phyloP scores from a whole-genome alignment of 352 stramenopile species.

The Globisporangium barbulae region DNA sequence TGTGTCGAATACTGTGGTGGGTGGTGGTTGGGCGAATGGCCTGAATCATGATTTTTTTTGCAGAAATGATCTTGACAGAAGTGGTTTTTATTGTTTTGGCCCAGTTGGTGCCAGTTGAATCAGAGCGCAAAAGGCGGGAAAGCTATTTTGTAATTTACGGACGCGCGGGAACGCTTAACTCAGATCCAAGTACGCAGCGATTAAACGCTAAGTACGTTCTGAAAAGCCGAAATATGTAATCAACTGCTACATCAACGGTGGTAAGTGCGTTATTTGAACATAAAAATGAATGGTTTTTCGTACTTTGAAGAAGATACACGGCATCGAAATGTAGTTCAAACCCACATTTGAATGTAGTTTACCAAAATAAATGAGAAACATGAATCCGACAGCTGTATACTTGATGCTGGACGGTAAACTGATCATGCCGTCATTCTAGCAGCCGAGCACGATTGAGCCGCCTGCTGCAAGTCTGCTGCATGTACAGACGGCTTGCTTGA shows the following conservation, averaged over 20 bases:
- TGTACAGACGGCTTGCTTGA: too few relatives aligned
- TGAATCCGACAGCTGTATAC: slow-evolving; percentile 1
- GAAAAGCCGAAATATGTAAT: too few relatives aligned
- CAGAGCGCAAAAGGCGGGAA: neutral
- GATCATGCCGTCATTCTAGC: too few relatives aligned
- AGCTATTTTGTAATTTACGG: neutral
- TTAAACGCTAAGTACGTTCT: neutral
- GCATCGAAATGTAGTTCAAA: neutral
- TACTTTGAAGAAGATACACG: neutral
- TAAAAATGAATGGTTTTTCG: neutral
- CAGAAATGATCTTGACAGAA: too few relatives aligned
- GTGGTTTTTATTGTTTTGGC: too few relatives aligned
- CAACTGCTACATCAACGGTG: neutral
- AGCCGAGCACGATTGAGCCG: too few relatives aligned
- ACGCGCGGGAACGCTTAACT: neutral
- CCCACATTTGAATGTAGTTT: neutral
- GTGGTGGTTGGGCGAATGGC: neutral
- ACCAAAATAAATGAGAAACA: slow-evolving; percentile 10
- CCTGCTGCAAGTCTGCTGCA: too few relatives aligned
- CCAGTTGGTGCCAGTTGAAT: too few relatives aligned
- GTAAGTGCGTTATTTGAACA: slow-evolving; percentile 1
- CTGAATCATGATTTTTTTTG: too few relatives aligned
- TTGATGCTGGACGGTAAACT: neutral
- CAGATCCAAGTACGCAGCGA: neutral
- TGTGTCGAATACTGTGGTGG: slow-evolving; percentile 1